Percentiles rank a stretch among this genome's conserved stretches.
Conservation (phyloP, 192 early-diverging fungal species). For the Mortierella antarctica region DNA sequence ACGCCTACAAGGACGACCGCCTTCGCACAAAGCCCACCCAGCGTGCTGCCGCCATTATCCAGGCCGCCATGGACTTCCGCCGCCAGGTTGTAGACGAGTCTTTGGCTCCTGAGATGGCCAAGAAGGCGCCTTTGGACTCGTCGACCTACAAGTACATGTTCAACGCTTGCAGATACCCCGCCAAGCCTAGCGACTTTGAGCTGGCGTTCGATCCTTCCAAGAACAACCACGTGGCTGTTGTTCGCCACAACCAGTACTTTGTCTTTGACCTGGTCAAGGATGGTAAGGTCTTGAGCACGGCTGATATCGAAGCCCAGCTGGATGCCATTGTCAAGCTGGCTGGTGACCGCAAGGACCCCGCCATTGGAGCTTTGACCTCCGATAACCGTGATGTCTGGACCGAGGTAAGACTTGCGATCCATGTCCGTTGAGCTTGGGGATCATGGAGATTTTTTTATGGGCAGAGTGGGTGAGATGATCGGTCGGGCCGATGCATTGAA, state of each 20-base stretch:
- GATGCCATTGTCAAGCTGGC: slow-evolving; percentile 62
- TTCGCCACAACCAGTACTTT: slow-evolving; percentile 94
- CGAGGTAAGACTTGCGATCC: slow-evolving; percentile 59
- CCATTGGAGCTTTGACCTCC: slow-evolving; percentile 91
- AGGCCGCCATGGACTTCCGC: slow-evolving; percentile 92
- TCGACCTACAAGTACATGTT: slow-evolving; percentile 97
- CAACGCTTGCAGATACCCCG: slow-evolving; percentile 93
- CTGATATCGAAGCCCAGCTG: slow-evolving; percentile 78
- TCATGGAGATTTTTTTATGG: background rate
- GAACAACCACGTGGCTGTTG: slow-evolving; percentile 88
- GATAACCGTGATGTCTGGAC: slow-evolving; percentile 96
- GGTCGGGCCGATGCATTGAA: slow-evolving; percentile 10
- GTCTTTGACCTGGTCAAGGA: slow-evolving; percentile 76
- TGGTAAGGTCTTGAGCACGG: slow-evolving; percentile 83
- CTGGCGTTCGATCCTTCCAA: slow-evolving; percentile 73
- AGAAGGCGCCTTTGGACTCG: slow-evolving; percentile 84
- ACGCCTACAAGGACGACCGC: slow-evolving; percentile 91
- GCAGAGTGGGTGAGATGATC: background rate
- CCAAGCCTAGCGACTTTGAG: slow-evolving; percentile 86
- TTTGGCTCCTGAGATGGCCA: slow-evolving; percentile 80
- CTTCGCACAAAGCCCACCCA: slow-evolving; percentile 77
- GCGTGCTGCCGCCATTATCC: slow-evolving; percentile 90
- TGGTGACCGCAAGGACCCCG: slow-evolving; percentile 70
- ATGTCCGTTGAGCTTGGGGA: background rate
- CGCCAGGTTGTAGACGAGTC: slow-evolving; percentile 75